These are phyloP conservation scores for Claviceps maximensis DNA, from an alignment of 2,329 filamentous ascomycete genomes.

Conservation along the genomic window DNA sequence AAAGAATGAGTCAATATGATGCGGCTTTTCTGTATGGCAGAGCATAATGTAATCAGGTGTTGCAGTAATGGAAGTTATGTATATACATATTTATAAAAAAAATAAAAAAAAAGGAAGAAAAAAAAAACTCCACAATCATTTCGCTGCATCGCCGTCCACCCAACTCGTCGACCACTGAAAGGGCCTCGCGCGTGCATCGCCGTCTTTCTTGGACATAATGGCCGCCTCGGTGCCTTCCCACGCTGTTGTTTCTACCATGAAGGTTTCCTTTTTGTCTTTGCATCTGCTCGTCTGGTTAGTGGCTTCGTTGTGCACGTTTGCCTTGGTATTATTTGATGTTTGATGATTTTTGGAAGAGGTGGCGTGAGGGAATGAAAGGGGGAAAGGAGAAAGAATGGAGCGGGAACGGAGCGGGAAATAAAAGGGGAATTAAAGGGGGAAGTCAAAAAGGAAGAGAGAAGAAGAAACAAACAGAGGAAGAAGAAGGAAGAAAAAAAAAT, in stretches of 20 bases:
- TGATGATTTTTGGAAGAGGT: no score
- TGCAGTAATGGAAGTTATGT: no score
- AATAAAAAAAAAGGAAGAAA: no score
- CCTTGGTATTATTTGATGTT: no score
- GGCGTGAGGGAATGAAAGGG: neutral
- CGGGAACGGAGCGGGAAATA: no score
- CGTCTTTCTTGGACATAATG: neutral
- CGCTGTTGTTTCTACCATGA: constrained; percentile 50
- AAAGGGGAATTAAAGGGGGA: no score
- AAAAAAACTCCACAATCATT: constrained; percentile 7
- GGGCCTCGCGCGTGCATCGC: constrained; percentile 8
- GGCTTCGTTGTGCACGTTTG: no score
- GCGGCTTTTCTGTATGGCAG: no score
- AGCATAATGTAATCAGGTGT: no score
- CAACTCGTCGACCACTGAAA: constrained; percentile 23
- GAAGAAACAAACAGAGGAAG: neutral
- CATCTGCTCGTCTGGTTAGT: constrained; percentile 25
- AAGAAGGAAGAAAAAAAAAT: constrained; percentile 15
- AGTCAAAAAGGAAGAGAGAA: neutral
- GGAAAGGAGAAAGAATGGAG: neutral
- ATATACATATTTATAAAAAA: no score
- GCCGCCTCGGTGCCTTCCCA: constrained; percentile 36
- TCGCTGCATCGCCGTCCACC: constrained; percentile 19
- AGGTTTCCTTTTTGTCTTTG: constrained; percentile 40
- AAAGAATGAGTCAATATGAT: no score